Conservation (phyloP, 768 basidiomycete species). For the Fibroporia radiculosa region DNA sequence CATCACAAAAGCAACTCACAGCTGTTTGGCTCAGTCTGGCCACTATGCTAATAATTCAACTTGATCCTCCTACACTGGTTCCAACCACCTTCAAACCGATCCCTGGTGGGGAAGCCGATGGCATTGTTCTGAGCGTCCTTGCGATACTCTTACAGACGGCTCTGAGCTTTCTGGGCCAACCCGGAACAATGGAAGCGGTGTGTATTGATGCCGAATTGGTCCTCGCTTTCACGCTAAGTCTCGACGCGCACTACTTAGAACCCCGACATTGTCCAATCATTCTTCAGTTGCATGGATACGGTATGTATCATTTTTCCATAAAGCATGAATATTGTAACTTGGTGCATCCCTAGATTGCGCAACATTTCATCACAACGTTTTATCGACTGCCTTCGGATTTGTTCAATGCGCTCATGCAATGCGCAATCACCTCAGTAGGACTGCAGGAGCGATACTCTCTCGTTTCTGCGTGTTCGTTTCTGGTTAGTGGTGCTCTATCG, state of each 20-base stretch:
- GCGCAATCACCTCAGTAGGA: conserved; percentile 56
- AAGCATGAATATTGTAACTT: not conserved
- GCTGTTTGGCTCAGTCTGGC: conserved; percentile 83
- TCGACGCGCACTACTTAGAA: conserved; percentile 41
- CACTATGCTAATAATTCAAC: conserved; percentile 70
- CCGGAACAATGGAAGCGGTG: conserved; percentile 66
- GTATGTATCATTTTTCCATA: conserved; percentile 34
- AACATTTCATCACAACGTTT: conserved; percentile 53
- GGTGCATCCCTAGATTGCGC: conserved; percentile 29
- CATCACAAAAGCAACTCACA: conserved; percentile 63
- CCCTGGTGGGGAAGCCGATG: conserved; percentile 47
- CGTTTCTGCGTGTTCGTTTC: conserved; percentile 72
- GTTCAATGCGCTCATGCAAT: conserved; percentile 62
- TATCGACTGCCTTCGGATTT: conserved; percentile 56
- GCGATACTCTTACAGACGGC: conserved; percentile 53
- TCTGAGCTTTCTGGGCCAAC: conserved; percentile 42
- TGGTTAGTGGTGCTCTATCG: conserved; percentile 42
- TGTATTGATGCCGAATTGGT: conserved; percentile 17
- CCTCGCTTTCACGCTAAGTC: not conserved
- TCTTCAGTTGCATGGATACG: conserved; percentile 76
- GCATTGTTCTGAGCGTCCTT: conserved; percentile 46
- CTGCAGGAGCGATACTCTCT: conserved; percentile 83
- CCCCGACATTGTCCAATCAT: conserved; percentile 86
- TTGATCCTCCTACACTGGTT: conserved; percentile 63
- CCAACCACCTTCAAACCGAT: conserved; percentile 38